Percentiles rank a stretch among this genome's conserved stretches.
Conservation (phyloP, 2,329 filamentous ascomycete species). For the Fusarium siculi region DNA sequence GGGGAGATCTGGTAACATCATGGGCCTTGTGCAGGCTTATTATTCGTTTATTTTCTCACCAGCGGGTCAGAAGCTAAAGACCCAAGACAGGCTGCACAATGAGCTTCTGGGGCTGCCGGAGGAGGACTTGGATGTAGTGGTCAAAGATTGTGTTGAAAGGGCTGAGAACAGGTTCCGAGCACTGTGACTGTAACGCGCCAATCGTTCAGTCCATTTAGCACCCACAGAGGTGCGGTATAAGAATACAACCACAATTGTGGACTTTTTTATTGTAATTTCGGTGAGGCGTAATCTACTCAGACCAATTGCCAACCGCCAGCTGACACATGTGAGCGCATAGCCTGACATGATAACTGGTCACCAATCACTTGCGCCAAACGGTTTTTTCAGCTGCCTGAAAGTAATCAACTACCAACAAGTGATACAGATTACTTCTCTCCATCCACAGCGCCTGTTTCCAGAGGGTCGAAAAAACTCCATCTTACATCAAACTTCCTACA, state of each 20-base stretch:
- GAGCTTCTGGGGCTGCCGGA: neutral
- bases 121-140: constrained; percentile 3
- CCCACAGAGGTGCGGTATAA: fast-evolving
- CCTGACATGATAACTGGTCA: fast-evolving
- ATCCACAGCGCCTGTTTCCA: neutral
- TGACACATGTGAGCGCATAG: neutral
- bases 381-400: neutral
- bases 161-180: neutral
- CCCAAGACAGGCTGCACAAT: constrained; percentile 3
- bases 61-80: neutral
- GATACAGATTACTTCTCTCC: neutral
- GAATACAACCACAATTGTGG: fast-evolving
- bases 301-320: neutral
- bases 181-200: neutral
- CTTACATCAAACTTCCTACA: neutral
- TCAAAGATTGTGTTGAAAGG: neutral
- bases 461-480: fast-evolving
- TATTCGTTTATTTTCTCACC: constrained; percentile 5
- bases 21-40: constrained; percentile 1
- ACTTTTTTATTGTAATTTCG: neutral
- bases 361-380: neutral
- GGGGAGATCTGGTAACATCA: neutral
- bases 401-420: neutral
- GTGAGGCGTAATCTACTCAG: fast-evolving
- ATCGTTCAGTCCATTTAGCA: fast-evolving